These are phyloP conservation scores for Metschnikowia lunata DNA, from an alignment of 805 yeast species.

Conservation along the genomic window DNA sequence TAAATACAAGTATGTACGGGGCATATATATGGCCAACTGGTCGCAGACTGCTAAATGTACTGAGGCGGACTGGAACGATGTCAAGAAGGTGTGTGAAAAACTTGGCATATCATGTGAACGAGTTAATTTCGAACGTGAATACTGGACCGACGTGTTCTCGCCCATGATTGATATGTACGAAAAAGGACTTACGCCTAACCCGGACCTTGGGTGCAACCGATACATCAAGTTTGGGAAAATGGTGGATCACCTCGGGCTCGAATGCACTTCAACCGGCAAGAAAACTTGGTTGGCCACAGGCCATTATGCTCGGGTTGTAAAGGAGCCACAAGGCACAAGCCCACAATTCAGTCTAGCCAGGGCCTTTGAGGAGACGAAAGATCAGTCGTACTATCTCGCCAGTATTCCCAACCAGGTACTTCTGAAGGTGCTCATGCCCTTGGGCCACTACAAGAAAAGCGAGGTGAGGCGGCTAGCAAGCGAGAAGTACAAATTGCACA, in stretches of 20 bases:
- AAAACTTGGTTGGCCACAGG: constrained; percentile 81
- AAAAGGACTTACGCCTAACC: constrained; percentile 84
- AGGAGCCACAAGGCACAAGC: constrained; percentile 16
- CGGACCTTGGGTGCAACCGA: constrained; percentile 85
- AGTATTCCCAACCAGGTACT: constrained; percentile 50
- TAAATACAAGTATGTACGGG: constrained; percentile 58
- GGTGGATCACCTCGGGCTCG: constrained; percentile 45
- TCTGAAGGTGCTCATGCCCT: constrained; percentile 61
- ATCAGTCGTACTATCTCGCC: constrained; percentile 87
- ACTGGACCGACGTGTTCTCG: constrained; percentile 87
- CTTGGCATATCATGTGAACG: constrained; percentile 66
- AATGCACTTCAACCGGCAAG: not conserved
- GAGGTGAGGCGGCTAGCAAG: constrained; percentile 68
- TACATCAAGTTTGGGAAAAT: constrained; percentile 84
- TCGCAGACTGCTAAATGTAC: constrained; percentile 61
- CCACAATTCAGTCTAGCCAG: constrained; percentile 45
- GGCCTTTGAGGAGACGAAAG: constrained; percentile 60
- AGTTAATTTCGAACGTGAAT: constrained; percentile 82
- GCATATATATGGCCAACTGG: constrained; percentile 96
- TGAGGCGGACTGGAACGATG: constrained; percentile 88
- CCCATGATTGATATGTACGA: constrained; percentile 81
- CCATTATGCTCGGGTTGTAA: constrained; percentile 61
- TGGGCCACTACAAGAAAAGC: constrained; percentile 74
- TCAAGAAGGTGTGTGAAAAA: constrained; percentile 55
- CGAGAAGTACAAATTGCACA: constrained; percentile 44